Percentiles rank a stretch among this genome's conserved stretches.
Evolutionary conservation across 2,329 filamentous ascomycete genomes (phyloP).

Genomic region (Cladosporium velox): DNA sequence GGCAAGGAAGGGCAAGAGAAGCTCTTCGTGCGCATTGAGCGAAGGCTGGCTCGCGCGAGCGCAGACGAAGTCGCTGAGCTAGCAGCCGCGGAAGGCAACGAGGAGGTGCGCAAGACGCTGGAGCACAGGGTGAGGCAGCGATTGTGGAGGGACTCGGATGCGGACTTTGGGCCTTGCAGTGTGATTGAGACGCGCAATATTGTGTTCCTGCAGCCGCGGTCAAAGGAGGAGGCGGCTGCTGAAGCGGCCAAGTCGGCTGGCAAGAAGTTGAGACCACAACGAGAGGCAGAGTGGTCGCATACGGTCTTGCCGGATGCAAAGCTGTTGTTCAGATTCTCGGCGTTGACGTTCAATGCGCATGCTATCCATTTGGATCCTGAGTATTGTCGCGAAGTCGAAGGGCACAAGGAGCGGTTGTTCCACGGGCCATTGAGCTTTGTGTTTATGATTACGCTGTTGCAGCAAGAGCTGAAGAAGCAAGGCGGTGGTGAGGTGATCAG

Average conservation of each 20-base stretch:
- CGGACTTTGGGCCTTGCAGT: constrained; percentile 45
- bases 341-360: constrained; percentile 90
- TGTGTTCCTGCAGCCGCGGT: constrained; percentile 62
- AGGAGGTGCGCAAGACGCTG: constrained; percentile 31
- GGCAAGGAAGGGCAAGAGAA: constrained; percentile 56
- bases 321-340: constrained; percentile 87
- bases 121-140: constrained; percentile 43
- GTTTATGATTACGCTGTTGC: constrained; percentile 71
- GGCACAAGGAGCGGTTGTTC: constrained; percentile 73
- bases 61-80: constrained; percentile 35
- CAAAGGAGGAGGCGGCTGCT: constrained; percentile 40
- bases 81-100: constrained; percentile 43
- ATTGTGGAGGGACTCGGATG: constrained; percentile 47
- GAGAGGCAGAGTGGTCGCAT: constrained; percentile 57
- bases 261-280: constrained; percentile 46
- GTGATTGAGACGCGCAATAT: constrained; percentile 62
- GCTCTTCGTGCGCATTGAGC: constrained; percentile 62
- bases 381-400: constrained; percentile 71
- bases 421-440: constrained; percentile 83
- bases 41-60: constrained; percentile 46
- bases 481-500: constrained; percentile 47
- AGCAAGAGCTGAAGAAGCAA: constrained; percentile 51
- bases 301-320: constrained; percentile 65
- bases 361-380: constrained; percentile 78
- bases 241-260: constrained; percentile 32